Percentiles rank a stretch among this genome's conserved stretches.
phyloP scores from a whole-genome alignment of 2,329 filamentous ascomycete genomes.

The Microdochium paspali region DNA sequence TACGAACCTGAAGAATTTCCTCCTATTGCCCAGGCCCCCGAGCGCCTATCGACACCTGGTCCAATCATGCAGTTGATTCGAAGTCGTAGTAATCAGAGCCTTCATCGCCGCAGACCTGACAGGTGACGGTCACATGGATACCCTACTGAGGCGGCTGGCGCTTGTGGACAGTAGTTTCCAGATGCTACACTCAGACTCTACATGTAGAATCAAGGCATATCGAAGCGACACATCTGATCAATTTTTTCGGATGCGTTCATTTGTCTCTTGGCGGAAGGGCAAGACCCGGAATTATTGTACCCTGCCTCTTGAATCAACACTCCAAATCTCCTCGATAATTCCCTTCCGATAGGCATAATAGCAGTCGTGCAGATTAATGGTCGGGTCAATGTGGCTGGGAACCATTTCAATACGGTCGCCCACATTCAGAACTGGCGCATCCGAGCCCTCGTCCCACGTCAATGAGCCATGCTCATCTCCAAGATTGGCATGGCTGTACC shows the following conservation, averaged over 20 bases:
- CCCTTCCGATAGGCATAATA: slow-evolving; percentile 39
- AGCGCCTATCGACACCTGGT: not conserved
- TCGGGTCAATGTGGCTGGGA: slow-evolving; percentile 45
- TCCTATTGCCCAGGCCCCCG: not conserved
- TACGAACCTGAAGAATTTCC: not conserved
- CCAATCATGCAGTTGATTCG: not conserved
- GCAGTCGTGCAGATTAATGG: slow-evolving; percentile 39
- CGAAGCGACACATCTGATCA: too few relatives aligned
- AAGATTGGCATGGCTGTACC: slow-evolving; percentile 32
- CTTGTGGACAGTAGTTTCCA: too few relatives aligned
- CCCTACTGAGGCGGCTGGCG: too few relatives aligned
- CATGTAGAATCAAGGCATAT: too few relatives aligned
- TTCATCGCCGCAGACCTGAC: not conserved
- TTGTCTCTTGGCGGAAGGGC: not conserved
- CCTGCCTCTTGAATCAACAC: slow-evolving; percentile 38
- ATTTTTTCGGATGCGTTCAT: too few relatives aligned
- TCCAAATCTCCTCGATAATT: slow-evolving; percentile 40
- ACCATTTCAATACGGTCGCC: slow-evolving; percentile 41
- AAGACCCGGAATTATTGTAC: slow-evolving; percentile 29
- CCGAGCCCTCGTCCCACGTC: slow-evolving; percentile 28
- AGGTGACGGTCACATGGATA: too few relatives aligned
- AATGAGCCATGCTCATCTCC: slow-evolving; percentile 40
- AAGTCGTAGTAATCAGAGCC: not conserved
- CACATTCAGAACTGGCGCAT: slow-evolving; percentile 23
- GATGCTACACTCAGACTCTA: too few relatives aligned